Evolutionary conservation across 2,329 filamentous ascomycete species (phyloP).

Genomic region (Thielaviopsis populi): DNA sequence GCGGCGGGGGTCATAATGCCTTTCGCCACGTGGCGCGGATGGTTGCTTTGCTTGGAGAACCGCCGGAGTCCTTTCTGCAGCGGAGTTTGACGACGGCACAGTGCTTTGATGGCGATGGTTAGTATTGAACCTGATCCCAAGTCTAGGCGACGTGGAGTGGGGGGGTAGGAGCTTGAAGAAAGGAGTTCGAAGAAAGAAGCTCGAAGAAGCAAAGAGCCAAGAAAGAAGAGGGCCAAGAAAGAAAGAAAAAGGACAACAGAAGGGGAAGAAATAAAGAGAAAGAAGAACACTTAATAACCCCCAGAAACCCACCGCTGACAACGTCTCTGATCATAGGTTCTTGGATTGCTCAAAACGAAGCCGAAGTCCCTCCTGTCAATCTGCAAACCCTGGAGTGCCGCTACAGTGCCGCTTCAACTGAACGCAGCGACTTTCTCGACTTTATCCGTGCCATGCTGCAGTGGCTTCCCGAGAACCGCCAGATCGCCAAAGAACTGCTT

Average conservation of each 20-base stretch:
- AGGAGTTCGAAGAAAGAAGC: not conserved
- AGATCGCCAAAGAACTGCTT: conserved; percentile 8
- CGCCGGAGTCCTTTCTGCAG: conserved; percentile 10
- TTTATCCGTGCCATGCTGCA: conserved; percentile 11
- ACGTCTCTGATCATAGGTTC: not conserved
- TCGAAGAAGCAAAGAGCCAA: not conserved
- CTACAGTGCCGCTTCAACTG: conserved; percentile 3
- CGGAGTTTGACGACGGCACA: conserved; percentile 1
- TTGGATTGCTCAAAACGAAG: conserved; percentile 14
- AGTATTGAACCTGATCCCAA: not conserved
- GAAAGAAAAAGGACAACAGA: not conserved
- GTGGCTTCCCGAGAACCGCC: conserved; percentile 15
- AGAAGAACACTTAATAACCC: not conserved
- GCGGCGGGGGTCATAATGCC: conserved; percentile 10
- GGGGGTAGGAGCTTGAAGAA: not conserved
- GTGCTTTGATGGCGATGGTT: conserved; percentile 15
- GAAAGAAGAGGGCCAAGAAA: not conserved
- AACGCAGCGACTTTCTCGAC: conserved; percentile 9
- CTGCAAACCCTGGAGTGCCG: conserved; percentile 11
- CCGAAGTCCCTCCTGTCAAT: conserved; percentile 11
- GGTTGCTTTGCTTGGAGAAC: conserved; percentile 13
- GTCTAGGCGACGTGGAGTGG: not conserved
- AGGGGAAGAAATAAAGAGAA: not conserved
- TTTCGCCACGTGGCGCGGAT: conserved; percentile 14
- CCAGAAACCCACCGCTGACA: not conserved